Percentiles rank a stretch among this genome's conserved stretches.
Evolutionary conservation across 495 filamentous ascomycete species (phyloP).

Genomic region (Penicillium diatomitis): DNA sequence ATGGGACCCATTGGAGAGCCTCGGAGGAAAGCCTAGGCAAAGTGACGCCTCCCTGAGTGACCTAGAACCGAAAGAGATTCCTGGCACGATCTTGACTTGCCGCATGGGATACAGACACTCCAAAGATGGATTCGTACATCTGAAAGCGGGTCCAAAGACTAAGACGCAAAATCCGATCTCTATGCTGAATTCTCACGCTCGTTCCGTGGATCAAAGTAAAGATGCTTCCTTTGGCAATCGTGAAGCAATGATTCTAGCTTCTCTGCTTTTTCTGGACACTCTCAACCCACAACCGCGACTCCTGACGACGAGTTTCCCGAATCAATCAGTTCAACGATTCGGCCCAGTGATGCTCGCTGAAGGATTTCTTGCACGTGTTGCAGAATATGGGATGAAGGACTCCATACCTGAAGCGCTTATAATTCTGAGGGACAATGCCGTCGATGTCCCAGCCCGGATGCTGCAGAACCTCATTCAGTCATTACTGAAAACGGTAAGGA

Average conservation of each 20-base stretch:
- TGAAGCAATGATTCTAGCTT: not conserved
- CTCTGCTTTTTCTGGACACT: not conserved
- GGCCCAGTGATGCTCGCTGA: not conserved
- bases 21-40: not conserved
- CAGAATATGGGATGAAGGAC: not conserved
- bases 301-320: not conserved
- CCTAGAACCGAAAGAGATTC: not conserved
- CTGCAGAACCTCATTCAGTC: not conserved
- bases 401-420: not conserved
- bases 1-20: not conserved
- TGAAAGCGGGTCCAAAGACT: not conserved
- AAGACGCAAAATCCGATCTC: not conserved
- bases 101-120: not conserved
- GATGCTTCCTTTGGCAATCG: not conserved
- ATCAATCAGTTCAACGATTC: not conserved
- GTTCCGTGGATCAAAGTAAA: not conserved
- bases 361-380: not conserved
- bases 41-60: not conserved
- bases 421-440: not conserved
- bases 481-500: not conserved
- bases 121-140: not conserved
- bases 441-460: not conserved
- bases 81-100: not conserved
- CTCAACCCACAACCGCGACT: not conserved
- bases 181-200: not conserved